Conservation (phyloP, 306 rosid species). For the Rosa lucieae region DNA sequence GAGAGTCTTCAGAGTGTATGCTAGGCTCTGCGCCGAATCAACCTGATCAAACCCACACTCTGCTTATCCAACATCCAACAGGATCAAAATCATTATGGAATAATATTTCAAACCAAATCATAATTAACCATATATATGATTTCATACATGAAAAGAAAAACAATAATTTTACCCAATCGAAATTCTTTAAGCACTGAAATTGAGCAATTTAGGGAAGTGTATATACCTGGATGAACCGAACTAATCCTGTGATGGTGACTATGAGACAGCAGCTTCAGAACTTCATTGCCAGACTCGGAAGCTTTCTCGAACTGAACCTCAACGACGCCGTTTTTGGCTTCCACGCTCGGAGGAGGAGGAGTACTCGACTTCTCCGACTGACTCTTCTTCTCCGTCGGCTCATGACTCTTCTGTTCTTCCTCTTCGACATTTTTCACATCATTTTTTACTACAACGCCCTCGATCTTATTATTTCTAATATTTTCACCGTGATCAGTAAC, state of each 20-base stretch:
- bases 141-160: not conserved
- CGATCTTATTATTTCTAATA: slow-evolving; percentile 12
- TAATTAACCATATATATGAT: not conserved
- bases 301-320: slow-evolving; percentile 61
- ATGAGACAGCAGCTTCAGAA: slow-evolving; percentile 49
- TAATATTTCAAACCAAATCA: not conserved
- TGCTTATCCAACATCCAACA: slow-evolving; percentile 26
- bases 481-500: slow-evolving; percentile 12
- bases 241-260: slow-evolving; percentile 34
- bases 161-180: not conserved
- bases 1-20: slow-evolving; percentile 58
- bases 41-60: slow-evolving; percentile 38
- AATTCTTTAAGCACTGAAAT: not conserved
- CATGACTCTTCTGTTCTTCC: slow-evolving; percentile 7
- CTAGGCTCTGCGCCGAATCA: slow-evolving; percentile 42
- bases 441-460: not conserved
- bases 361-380: slow-evolving; percentile 10
- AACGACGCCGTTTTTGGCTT: slow-evolving; percentile 24
- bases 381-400: slow-evolving; percentile 21
- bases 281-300: slow-evolving; percentile 57
- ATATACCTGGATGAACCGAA: slow-evolving; percentile 52
- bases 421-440: not conserved
- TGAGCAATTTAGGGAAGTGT: not conserved
- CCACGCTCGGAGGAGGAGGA: not conserved
- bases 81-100: not conserved